Conservation (phyloP, 768 basidiomycete genomes). For the Naganishia randhawae region DNA sequence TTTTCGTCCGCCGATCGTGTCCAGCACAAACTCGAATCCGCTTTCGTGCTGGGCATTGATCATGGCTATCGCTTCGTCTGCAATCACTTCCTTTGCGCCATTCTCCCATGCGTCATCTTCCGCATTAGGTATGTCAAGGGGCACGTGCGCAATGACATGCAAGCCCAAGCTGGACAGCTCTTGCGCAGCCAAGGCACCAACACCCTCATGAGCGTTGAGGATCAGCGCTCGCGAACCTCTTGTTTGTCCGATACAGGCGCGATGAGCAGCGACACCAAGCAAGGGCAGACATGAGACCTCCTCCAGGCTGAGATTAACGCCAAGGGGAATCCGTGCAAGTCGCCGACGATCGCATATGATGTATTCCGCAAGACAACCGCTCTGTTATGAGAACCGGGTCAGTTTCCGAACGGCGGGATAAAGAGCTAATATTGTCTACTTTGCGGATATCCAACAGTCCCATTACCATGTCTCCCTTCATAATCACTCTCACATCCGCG, state of each 20-base stretch:
- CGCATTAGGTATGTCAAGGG: constrained; percentile 51
- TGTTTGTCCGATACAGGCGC: constrained; percentile 62
- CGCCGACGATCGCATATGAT: constrained; percentile 75
- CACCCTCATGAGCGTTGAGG: constrained; percentile 54
- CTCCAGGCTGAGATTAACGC: constrained; percentile 58
- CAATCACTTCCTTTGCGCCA: constrained; percentile 75
- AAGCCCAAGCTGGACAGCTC: constrained; percentile 69
- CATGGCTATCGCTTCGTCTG: constrained; percentile 58
- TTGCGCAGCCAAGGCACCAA: constrained; percentile 73
- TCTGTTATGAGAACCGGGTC: constrained; percentile 53
- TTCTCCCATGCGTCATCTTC: constrained; percentile 59
- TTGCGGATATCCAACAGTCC: constrained; percentile 74
- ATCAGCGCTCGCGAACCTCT: constrained; percentile 59
- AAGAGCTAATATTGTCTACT: constrained; percentile 55
- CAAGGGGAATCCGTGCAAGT: constrained; percentile 68
- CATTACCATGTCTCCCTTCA: constrained; percentile 80
- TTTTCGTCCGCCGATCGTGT: constrained; percentile 73
- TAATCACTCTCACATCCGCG: constrained; percentile 67
- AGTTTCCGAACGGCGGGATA: constrained; percentile 13
- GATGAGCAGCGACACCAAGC: constrained; percentile 73
- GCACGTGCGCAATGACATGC: constrained; percentile 69
- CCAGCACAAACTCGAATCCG: constrained; percentile 73
- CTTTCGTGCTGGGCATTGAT: constrained; percentile 56
- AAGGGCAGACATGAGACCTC: constrained; percentile 78
- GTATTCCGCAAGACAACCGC: constrained; percentile 84